phyloP scores from a whole-genome alignment of 768 basidiomycete species.

The Neoboletus subvelutipes region DNA sequence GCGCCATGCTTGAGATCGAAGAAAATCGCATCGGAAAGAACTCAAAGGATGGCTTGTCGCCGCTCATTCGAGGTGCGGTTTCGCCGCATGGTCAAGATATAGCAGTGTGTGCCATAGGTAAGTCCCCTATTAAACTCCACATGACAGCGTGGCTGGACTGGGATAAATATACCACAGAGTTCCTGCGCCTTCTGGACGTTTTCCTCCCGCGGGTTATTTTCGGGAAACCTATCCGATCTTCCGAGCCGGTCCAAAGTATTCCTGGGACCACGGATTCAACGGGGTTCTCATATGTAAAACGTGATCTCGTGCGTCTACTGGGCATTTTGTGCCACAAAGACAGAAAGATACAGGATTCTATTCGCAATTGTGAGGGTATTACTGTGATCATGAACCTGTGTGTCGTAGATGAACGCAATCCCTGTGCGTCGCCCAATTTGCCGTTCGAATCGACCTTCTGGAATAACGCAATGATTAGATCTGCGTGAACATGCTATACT shows the following conservation, averaged over 20 bases:
- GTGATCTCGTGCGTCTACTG: constrained; percentile 87
- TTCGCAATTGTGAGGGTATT: constrained; percentile 70
- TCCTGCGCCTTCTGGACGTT: constrained; percentile 70
- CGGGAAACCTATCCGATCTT: constrained; percentile 51
- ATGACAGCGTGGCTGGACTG: not conserved
- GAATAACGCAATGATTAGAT: constrained; percentile 39
- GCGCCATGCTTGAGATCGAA: constrained; percentile 48
- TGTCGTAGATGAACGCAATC: constrained; percentile 87
- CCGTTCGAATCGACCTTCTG: not conserved
- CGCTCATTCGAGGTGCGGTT: constrained; percentile 44
- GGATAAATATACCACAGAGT: constrained; percentile 56
- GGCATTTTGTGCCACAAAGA: constrained; percentile 70
- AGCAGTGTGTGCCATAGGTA: constrained; percentile 60
- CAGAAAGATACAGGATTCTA: constrained; percentile 69
- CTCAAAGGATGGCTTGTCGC: constrained; percentile 27
- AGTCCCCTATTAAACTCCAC: constrained; percentile 16
- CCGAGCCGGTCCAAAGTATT: constrained; percentile 9
- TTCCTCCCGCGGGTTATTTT: constrained; percentile 87
- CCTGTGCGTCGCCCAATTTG: constrained; percentile 59
- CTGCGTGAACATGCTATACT: constrained; percentile 92
- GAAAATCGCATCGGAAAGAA: constrained; percentile 30
- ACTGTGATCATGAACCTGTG: constrained; percentile 85
- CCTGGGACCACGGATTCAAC: constrained; percentile 38
- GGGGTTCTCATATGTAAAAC: constrained; percentile 83
- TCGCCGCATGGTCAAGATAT: constrained; percentile 44